phyloP scores from a whole-genome alignment of 495 filamentous ascomycete species.

The Penicillium herquei region DNA sequence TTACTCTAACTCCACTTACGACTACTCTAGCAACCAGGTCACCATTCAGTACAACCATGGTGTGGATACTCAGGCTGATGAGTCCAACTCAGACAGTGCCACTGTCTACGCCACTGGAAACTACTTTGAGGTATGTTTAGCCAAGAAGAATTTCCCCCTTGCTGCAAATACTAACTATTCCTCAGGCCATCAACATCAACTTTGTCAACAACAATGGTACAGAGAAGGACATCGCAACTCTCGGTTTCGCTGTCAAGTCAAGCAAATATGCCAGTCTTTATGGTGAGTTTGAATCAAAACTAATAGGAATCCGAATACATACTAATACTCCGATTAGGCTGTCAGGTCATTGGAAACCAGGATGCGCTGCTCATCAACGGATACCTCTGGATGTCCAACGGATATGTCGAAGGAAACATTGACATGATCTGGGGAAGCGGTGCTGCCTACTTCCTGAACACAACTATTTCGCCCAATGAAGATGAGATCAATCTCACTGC shows the following conservation, averaged over 20 bases:
- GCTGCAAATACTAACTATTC: background rate
- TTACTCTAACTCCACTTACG: slow-evolving; percentile 15
- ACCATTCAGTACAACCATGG: slow-evolving; percentile 15
- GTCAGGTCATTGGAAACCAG: slow-evolving; percentile 14
- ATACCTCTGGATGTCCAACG: slow-evolving; percentile 8
- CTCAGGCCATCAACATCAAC: slow-evolving; percentile 8
- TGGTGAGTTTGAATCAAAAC: background rate
- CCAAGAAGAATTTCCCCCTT: too few species aligned
- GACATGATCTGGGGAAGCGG: slow-evolving; percentile 19
- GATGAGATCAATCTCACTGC: slow-evolving; percentile 46
- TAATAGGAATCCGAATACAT: background rate
- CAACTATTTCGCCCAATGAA: slow-evolving; percentile 42
- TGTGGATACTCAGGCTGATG: slow-evolving; percentile 9
- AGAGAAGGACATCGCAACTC: slow-evolving; percentile 6
- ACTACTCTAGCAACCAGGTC: slow-evolving; percentile 13
- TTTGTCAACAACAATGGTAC: slow-evolving; percentile 13
- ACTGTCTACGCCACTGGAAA: slow-evolving; percentile 13
- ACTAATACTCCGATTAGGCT: background rate
- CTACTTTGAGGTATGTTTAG: slow-evolving; percentile 3
- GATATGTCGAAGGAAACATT: slow-evolving; percentile 14
- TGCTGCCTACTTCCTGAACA: slow-evolving; percentile 57
- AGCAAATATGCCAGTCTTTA: slow-evolving; percentile 14
- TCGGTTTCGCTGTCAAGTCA: slow-evolving; percentile 12
- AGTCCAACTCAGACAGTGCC: slow-evolving; percentile 11
- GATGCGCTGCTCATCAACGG: slow-evolving; percentile 14